Percentiles rank a stretch among this genome's conserved stretches.
Conservation (phyloP, 768 basidiomycete genomes). For the Phallus indusiatus region DNA sequence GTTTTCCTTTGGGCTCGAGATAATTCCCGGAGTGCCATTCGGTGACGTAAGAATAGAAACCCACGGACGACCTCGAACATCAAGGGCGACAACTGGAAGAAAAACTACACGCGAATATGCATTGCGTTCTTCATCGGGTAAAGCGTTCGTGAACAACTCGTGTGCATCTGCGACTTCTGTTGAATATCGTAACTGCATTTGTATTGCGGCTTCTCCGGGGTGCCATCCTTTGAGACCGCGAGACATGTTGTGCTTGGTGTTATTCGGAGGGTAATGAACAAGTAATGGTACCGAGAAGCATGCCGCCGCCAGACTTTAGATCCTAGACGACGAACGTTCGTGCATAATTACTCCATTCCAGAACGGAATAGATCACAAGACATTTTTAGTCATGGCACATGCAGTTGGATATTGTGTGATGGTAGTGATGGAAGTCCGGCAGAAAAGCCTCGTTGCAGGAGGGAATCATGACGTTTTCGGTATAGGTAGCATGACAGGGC, state of each 20-base stretch:
- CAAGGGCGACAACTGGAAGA: slow-evolving; percentile 47
- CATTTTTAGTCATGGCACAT: too few relatives aligned
- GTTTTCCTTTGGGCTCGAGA: slow-evolving; percentile 27
- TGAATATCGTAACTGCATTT: slow-evolving; percentile 32
- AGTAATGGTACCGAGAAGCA: not conserved
- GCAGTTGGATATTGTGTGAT: too few relatives aligned
- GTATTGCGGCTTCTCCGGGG: slow-evolving; percentile 42
- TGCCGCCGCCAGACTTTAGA: too few relatives aligned
- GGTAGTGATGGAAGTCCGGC: too few relatives aligned
- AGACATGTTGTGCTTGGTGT: not conserved
- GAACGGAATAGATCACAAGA: too few relatives aligned
- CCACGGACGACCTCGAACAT: slow-evolving; percentile 46
- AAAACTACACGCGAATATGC: slow-evolving; percentile 46
- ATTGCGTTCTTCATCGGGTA: slow-evolving; percentile 38
- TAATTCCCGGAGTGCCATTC: slow-evolving; percentile 39
- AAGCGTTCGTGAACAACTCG: slow-evolving; percentile 2
- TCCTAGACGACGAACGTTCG: too few relatives aligned
- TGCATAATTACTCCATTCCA: too few relatives aligned
- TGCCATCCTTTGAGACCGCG: slow-evolving; percentile 25
- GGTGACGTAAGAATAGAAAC: slow-evolving; percentile 40
- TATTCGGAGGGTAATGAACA: not conserved
- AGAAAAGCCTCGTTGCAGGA: too few relatives aligned
- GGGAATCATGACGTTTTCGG: too few relatives aligned
- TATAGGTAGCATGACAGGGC: too few relatives aligned
- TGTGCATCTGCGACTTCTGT: slow-evolving; percentile 31